A percentile compares a stretch with the other conserved stretches of the same genome.
Evolutionary conservation across 1,284 basidiomycete species (phyloP).

Genomic region (Moesziomyces parantarcticus): DNA sequence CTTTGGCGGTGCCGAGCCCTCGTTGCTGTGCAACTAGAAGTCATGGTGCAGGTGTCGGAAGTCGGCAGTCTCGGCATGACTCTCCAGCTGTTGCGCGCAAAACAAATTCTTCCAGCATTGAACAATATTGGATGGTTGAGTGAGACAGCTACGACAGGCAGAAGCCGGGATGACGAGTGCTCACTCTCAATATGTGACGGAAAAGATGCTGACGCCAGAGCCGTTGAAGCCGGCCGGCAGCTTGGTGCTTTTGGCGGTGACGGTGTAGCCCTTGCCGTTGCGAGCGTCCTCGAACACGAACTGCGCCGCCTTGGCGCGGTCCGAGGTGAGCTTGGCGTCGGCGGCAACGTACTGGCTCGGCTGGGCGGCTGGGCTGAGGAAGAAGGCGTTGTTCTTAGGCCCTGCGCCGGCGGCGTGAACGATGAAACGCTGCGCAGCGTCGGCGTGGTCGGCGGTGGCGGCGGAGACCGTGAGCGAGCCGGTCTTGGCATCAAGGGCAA

Average conservation of each 20-base stretch:
- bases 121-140: too few species aligned
- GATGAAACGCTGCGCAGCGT: constrained; percentile 9
- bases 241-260: constrained; percentile 3
- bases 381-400: constrained; percentile 20
- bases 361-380: constrained; percentile 4
- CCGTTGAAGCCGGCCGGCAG: constrained; percentile 5
- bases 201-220: constrained; percentile 4
- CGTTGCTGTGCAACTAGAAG: too few species aligned
- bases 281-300: constrained; percentile 16
- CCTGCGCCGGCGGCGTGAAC: constrained; percentile 6
- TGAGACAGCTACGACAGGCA: too few species aligned
- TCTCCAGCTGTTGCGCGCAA: too few species aligned
- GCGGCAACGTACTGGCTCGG: constrained; percentile 7
- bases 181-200: constrained; percentile 2
- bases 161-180: too few species aligned
- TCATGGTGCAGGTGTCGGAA: too few species aligned
- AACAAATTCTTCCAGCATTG: too few species aligned
- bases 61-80: too few species aligned
- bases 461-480: not conserved
- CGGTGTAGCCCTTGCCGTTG: constrained; percentile 21
- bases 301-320: constrained; percentile 6
- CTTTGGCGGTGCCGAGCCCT: too few species aligned
- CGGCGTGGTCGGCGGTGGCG: constrained; percentile 4
- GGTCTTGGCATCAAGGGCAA: constrained; percentile 9
- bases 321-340: constrained; percentile 4